Base-by-base conservation (phyloP, 2,329 filamentous ascomycete genomes). In the Chalaropsis ovoidea region DNA sequence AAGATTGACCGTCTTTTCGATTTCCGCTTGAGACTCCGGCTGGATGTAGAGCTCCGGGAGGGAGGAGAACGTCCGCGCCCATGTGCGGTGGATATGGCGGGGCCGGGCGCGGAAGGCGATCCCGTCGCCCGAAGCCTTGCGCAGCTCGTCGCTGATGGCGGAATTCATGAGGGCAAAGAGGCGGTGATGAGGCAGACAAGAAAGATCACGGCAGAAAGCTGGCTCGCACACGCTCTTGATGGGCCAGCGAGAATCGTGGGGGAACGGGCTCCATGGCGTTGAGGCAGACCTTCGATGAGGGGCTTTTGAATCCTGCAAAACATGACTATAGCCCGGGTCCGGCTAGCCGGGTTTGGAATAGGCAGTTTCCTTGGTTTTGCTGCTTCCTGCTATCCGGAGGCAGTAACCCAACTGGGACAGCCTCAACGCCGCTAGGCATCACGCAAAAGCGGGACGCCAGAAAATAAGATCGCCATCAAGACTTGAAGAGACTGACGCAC, bases 21-120 rank as follows among this genome's bases (percentile, higher is more conserved):
- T 83, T 76, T 97, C 93, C 15, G 79, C 78, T 63, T 94, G 79
- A 1, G 86, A 87, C 71, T 88, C 82, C 1, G 94, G 94, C 71
- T 89, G 89, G 70, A 97, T 85, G 76, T 93, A 96, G 67, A 97
- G 85, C 78, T 96, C 91, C 2, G 94, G 94, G 19, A 86, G 83
- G 62, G 88, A 94, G 72, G 88, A 86, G 77, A 95, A 96, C 62
- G 94, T 97, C 72, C 87, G 86, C 47, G 94, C 94, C 94, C 94
- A 99, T 22, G 94, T 99, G 71, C 87, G 86, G 78, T 97, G 94
- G 61, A 86, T 77, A 75, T 97, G 86, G 64, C 83, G 79, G 67
- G 82, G 78, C 67, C 81, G 81, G 5, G 89, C 89, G 74, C 87
- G 88, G 77, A 97, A 96, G 54, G 90, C 85, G 47, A 94, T 52